Base-by-base conservation (phyloP, 176 grass and related monocot genomes). In the Oryza australiensis region DNA sequence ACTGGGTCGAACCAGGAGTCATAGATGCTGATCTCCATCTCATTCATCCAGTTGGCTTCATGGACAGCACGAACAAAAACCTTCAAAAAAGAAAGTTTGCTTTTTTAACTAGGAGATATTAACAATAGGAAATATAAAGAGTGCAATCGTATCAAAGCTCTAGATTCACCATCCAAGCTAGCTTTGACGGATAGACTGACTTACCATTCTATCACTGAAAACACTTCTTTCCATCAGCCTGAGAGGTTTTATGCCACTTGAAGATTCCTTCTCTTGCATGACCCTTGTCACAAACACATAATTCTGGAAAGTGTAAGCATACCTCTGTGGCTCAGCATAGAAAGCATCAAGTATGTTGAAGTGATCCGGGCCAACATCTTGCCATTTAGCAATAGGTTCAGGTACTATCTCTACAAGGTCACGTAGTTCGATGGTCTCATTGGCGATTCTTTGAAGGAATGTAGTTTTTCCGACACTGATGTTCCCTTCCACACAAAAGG, bases 231-330 rank as follows among this genome's bases (percentile, higher is more conserved):
- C 91, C 94, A 93, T 93, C 73, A 93, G 73, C 77, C 91, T 88
- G 62, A 93, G 91, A 76, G 94, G 91, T 66, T 93, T 97, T 73
- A 91, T 81, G 45, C 94, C 86, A 89, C 70, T 72, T 77, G 91
- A 75, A 30, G 90, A 91, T 77, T 97, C 91, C 81, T 85, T 93
- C 81, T 97, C 94, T 81, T 97, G 94, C 94, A 97, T 93, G 64
- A 97, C 55, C 74, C 91, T 89, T 3, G 94, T 97, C 62, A 93
- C 91, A 77, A 97, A 93, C 62, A 97, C 94, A 48, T 97, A 93
- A 91, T 97, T 97, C 26, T 97, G 91, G 79, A 97, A 97, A 45
- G 94, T 97, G 78, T 97, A 97, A 28, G 94, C 94, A 87, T 97
- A 97, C 73, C 91, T 89, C 70, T 97, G 76, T 73, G 94, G 94